Base-by-base conservation (phyloP, 1,139 yeast genomes). In the Geotrichum klebahnii region DNA sequence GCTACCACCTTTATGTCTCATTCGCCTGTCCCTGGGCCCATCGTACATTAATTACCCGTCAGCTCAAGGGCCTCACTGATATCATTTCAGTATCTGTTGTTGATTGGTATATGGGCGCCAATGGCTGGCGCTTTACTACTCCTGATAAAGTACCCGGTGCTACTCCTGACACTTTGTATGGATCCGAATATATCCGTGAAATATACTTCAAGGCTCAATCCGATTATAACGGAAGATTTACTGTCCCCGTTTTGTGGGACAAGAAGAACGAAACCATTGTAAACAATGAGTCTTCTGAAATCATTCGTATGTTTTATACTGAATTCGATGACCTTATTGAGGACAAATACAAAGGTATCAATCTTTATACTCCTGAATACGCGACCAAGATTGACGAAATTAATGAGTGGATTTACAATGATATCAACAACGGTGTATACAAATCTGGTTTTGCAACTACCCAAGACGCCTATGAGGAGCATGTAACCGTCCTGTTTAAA, bases 1-100 rank as follows among this genome's bases (percentile, higher is more conserved):
- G 97, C 61, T 90, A 90, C 66, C 96, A 90, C 69, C 77, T 90
- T 53, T 90, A 87, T 61, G 95, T 89, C 19, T 83, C 94, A 0
- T 72, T 74, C 48, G 96, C 96, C 1, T 90, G 97, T 69, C 97
- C 97, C 3, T 90, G 96, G 88, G 97, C 97, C 1, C 96, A 88
- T 64, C 78, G 97, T 56, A 80, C 94, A 0, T 72, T 90, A 58
- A 82, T 89, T 53, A 76, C 84, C 5, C 72, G 97, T 48, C 69
- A 76, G n/a, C 74, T 90, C 58, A 89, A 89, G 70, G 96, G 96
- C 1, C 74, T 92, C 57, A 70, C 78, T 6, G 75, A 77, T 19
- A 63, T 77, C 33, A 72, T 73, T 52, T 57, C 59, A 24, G 77
- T 85, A 28, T 80, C 90, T 10, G 85, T 87, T 46, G 97, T 89